Evolutionary conservation across 2,329 filamentous ascomycete species (phyloP).

Genomic region (Beauveria scarabaeidicola): DNA sequence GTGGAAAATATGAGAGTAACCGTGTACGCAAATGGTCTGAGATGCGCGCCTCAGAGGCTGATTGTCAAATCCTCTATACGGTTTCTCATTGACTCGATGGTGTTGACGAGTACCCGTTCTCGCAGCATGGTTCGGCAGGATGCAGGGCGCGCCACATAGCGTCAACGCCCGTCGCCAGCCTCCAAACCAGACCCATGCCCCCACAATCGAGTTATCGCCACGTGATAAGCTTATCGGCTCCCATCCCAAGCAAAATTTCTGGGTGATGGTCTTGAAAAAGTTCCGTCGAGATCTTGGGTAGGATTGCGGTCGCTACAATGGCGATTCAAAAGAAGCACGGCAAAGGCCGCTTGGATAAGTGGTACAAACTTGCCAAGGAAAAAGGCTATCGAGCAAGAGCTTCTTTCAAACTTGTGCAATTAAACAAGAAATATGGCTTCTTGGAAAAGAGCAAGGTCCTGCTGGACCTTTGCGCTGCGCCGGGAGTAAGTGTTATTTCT

Average conservation of each 20-base stretch:
- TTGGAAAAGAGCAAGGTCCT: conserved; percentile 93
- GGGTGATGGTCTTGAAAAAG: conserved; percentile 13
- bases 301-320: conserved; percentile 36
- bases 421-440: conserved; percentile 99
- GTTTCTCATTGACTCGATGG: conserved; percentile 3
- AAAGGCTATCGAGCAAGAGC: conserved; percentile 94
- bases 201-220: conserved; percentile 22
- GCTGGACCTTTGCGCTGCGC: conserved; percentile 94
- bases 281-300: not conserved
- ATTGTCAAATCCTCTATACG: not conserved
- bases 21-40: not conserved
- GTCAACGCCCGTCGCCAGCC: not conserved
- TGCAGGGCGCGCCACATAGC: conserved; percentile 4
- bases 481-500: conserved; percentile 55
- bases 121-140: not conserved
- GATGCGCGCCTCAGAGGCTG: conserved; percentile 1
- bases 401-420: conserved; percentile 94
- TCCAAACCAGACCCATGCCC: not conserved
- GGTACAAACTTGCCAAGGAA: conserved; percentile 97
- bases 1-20: not conserved
- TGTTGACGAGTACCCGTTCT: not conserved
- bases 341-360: conserved; percentile 97
- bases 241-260: conserved; percentile 26
- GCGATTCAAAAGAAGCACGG: conserved; percentile 98
- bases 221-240: conserved; percentile 25